Evolutionary conservation across 2,329 filamentous ascomycete genomes (phyloP), one percentile per base, ranked within the genome.

Genomic region (Colletotrichum sp.): DNA sequence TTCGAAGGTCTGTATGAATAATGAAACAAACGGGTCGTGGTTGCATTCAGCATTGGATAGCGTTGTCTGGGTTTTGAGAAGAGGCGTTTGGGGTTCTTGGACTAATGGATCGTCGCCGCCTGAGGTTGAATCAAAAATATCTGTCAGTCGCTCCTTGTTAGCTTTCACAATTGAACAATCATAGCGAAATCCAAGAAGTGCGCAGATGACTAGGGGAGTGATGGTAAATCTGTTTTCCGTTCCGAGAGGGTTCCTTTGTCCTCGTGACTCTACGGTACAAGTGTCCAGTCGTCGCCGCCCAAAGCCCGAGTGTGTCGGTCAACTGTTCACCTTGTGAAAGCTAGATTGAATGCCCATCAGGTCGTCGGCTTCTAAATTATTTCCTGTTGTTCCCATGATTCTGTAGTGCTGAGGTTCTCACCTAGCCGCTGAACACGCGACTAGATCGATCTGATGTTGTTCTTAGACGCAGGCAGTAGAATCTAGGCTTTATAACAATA

Each of bases 1-100:
- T 8, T n/a, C 3, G 1, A 3, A 0, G 26, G 43, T 52, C 0
- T 2, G 0, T 0, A 21, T 21, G 10, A 52, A 21, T 13, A 8
- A 52, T 21, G 43, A 21, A 43, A 8, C 6, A 8, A 7, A 0
- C 4, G 43, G n/a, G 1, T 52, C 6, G 13, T 13, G 43, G 43
- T 48, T 38, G n/a, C 6, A 48, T 21, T 21, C 6, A 8, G 43
- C 43, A 52, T 21, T 52, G n/a, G 43, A 1, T 21, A 52, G 43
- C 43, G 3, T 52, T 13, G 10, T 8, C n/a, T 52, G 10, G 43
- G 2, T 21, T 52, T 52, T 52, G 10, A n/a, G 43, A 3, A 52
- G 43, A 52, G n/a, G n/a, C 43, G n/a, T 52, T 13, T 52, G n/a
- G n/a, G 10, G 38, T 48, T 48, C 3, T n/a, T n/a, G 38, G 38